phyloP scores from a whole-genome alignment of 108 stramenopile species.

The Conticribra guillardii region DNA sequence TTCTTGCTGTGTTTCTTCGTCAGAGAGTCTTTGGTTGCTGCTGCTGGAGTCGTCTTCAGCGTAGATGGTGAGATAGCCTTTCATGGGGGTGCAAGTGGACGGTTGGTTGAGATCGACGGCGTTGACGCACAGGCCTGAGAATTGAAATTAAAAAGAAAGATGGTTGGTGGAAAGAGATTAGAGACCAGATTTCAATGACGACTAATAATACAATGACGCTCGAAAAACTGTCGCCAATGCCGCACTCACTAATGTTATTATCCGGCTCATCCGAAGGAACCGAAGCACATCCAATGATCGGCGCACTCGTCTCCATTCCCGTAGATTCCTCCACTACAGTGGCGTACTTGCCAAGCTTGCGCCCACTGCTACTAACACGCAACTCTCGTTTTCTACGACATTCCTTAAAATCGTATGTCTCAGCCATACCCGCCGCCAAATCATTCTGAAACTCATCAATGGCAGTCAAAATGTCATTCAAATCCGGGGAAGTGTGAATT shows the following conservation, averaged over 20 bases:
- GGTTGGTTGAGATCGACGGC: neutral
- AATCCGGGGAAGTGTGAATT: conserved; percentile 4
- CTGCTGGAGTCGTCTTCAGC: neutral
- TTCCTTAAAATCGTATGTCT: neutral
- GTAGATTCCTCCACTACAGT: neutral
- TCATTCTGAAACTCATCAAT: conserved; percentile 11
- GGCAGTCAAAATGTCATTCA: neutral
- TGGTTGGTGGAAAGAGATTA: neutral
- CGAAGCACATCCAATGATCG: conserved; percentile 7
- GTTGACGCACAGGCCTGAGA: conserved; percentile 1
- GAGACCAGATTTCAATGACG: neutral
- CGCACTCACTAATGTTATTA: conserved; percentile 3
- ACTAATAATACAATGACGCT: neutral
- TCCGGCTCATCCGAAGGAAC: conserved; percentile 8
- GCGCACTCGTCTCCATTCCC: neutral
- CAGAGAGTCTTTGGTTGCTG: neutral
- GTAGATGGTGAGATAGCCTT: conserved; percentile 14
- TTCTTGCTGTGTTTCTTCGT: neutral
- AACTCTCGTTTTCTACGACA: neutral
- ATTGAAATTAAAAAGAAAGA: neutral
- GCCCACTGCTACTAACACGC: neutral
- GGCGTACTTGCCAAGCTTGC: neutral
- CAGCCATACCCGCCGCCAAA: conserved; percentile 4
- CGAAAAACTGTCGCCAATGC: neutral
- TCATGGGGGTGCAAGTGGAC: conserved; percentile 13